Evolutionary conservation across 768 basidiomycete genomes (phyloP).

Genomic region (Tylopilus plumbeoviolaceoides): DNA sequence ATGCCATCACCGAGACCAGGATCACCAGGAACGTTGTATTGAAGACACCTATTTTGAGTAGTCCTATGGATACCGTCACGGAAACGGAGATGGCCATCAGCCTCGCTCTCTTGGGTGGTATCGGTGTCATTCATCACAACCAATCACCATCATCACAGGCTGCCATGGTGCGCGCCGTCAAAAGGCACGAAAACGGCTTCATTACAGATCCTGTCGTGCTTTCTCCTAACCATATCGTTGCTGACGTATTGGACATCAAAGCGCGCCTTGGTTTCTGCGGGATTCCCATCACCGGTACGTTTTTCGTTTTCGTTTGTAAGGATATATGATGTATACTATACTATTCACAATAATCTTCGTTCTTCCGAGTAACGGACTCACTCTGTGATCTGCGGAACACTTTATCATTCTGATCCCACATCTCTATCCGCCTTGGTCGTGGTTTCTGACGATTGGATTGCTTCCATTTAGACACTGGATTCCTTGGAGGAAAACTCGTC

Average conservation of each 20-base stretch:
- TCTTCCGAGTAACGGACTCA: constrained; percentile 74
- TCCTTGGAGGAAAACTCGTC: constrained; percentile 84
- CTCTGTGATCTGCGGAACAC: constrained; percentile 73
- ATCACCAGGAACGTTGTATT: constrained; percentile 89
- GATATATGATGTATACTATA: constrained; percentile 43
- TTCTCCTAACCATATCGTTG: constrained; percentile 70
- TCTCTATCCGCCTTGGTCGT: constrained; percentile 2
- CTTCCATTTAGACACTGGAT: constrained; percentile 67
- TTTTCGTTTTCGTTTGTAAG: constrained; percentile 17
- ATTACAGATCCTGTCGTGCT: constrained; percentile 93
- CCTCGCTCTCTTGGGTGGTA: constrained; percentile 92
- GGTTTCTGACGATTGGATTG: constrained; percentile 18
- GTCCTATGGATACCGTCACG: constrained; percentile 99
- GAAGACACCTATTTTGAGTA: constrained; percentile 96
- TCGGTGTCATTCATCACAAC: constrained; percentile 99
- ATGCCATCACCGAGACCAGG: constrained; percentile 76
- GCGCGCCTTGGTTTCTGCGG: constrained; percentile 90
- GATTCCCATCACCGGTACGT: constrained; percentile 94
- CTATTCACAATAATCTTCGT: constrained; percentile 70
- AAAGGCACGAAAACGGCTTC: constrained; percentile 98
- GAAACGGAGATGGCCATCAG: constrained; percentile 92
- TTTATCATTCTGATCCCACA: constrained; percentile 17
- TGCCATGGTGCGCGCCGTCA: constrained; percentile 95
- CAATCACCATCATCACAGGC: constrained; percentile 82
- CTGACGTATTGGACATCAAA: constrained; percentile 92